A percentile compares a stretch with the other conserved stretches of the same genome.
These are phyloP conservation scores for Cryptococcus sp. DNA, from an alignment of 1,284 basidiomycete species.

Conservation along the genomic window DNA sequence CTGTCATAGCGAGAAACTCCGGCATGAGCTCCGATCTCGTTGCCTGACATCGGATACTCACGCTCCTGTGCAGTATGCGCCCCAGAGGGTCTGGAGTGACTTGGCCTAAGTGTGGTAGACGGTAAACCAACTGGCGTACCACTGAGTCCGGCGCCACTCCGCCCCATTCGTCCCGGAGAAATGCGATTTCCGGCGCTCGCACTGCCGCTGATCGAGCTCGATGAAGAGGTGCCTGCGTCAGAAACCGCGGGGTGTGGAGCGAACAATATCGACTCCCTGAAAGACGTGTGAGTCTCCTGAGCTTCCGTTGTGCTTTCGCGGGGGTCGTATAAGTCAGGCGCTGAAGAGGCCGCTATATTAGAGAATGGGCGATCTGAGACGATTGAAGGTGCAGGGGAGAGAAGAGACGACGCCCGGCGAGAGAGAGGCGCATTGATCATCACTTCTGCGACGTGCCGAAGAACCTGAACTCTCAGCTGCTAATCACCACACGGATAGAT, in stretches of 20 bases:
- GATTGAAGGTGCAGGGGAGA: not conserved
- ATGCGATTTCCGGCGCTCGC: conserved; percentile 6
- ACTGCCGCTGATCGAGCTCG: conserved; percentile 14
- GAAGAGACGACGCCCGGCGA: not conserved
- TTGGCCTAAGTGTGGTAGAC: not conserved
- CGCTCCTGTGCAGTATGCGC: not conserved
- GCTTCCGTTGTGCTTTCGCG: not conserved
- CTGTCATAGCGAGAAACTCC: not conserved
- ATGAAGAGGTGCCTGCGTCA: conserved; percentile 4
- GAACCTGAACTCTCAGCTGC: not conserved
- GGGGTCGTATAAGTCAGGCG: not conserved
- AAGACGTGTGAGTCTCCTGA: conserved; percentile 2
- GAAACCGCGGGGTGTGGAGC: conserved; percentile 12
- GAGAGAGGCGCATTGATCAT: conserved; percentile 28
- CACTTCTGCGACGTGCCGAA: conserved; percentile 21
- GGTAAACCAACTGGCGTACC: conserved; percentile 19
- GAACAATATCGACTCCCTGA: conserved; percentile 28
- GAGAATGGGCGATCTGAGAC: not conserved
- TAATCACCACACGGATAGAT: not conserved
- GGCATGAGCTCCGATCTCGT: not conserved
- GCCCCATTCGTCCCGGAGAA: not conserved
- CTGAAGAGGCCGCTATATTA: not conserved
- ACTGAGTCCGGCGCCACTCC: conserved; percentile 18
- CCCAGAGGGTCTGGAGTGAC: not conserved
- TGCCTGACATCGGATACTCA: not conserved